A percentile compares a stretch with the other conserved stretches of the same genome.
These are phyloP conservation scores for Talaromyces atroroseus DNA, from an alignment of 2,329 filamentous ascomycete genomes.

Conservation along the genomic window DNA sequence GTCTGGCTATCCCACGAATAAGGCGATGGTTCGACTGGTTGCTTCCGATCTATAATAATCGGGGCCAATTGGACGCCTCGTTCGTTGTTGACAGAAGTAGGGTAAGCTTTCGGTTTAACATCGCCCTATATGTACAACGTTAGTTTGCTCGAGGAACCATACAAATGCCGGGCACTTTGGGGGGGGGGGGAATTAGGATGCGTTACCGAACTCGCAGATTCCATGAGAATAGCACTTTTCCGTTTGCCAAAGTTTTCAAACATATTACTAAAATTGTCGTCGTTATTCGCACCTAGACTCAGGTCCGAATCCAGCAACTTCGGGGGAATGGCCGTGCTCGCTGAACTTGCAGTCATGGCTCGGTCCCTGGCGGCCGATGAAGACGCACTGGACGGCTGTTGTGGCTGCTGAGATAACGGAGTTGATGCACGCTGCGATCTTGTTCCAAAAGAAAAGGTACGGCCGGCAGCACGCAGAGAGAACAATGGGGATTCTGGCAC, in stretches of 20 bases:
- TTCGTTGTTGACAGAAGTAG: conserved; percentile 19
- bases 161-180: not conserved
- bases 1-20: conserved; percentile 50
- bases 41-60: conserved; percentile 41
- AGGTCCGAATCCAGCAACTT: conserved; percentile 45
- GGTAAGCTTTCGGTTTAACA: conserved; percentile 19
- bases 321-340: conserved; percentile 48
- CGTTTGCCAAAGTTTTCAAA: conserved; percentile 44
- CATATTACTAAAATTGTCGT: conserved; percentile 48
- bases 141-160: not conserved
- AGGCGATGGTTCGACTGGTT: conserved; percentile 44
- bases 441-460: conserved; percentile 51
- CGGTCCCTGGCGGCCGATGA: conserved; percentile 35
- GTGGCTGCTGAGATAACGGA: conserved; percentile 21
- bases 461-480: conserved; percentile 42
- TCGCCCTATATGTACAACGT: conserved; percentile 5
- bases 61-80: conserved; percentile 32
- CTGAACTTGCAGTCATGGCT: conserved; percentile 48
- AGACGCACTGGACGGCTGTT: conserved; percentile 15
- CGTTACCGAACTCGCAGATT: conserved; percentile 18
- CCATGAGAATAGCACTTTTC: conserved; percentile 23
- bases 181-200: not conserved
- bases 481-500: conserved; percentile 33
- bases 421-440: conserved; percentile 21
- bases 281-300: conserved; percentile 35